phyloP scores from a whole-genome alignment of 371 early-diverging fungal species.

The Coemansia sp. region DNA sequence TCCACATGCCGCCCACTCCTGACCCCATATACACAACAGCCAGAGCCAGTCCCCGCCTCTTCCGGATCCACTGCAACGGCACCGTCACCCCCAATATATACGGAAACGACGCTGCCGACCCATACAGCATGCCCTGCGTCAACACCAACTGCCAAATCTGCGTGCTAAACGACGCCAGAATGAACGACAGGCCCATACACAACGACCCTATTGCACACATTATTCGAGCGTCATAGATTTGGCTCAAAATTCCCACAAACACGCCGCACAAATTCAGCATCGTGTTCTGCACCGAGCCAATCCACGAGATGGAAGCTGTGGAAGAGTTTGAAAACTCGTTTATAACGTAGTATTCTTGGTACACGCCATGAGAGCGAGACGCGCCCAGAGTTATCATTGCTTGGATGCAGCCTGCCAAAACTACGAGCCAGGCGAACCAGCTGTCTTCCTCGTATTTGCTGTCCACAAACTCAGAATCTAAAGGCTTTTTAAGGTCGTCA shows the following conservation, averaged over 20 bases:
- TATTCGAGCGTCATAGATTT: conserved; percentile 29
- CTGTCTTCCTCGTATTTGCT: conserved; percentile 22
- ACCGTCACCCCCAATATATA: conserved; percentile 55
- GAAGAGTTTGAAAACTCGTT: conserved; percentile 30
- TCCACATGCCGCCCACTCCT: conserved; percentile 57
- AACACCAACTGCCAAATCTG: conserved; percentile 51
- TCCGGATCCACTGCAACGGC: conserved; percentile 55
- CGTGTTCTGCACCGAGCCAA: conserved; percentile 45
- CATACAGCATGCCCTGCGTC: conserved; percentile 53
- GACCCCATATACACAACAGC: conserved; percentile 59
- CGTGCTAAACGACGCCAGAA: conserved; percentile 51
- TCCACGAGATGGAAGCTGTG: conserved; percentile 47
- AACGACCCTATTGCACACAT: conserved; percentile 28
- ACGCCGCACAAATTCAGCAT: conserved; percentile 45
- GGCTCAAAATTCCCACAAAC: conserved; percentile 39
- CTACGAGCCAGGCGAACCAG: conserved; percentile 32
- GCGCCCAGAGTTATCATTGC: conserved; percentile 41
- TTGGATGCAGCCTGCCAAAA: conserved; percentile 32
- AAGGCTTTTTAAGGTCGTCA: background rate
- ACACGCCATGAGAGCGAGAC: conserved; percentile 46
- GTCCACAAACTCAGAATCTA: conserved; percentile 1
- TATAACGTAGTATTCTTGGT: conserved; percentile 47
- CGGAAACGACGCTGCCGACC: conserved; percentile 49
- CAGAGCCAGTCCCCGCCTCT: conserved; percentile 55
- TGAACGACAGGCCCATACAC: conserved; percentile 27